A percentile compares a stretch with the other conserved stretches of the same genome.
Conservation (phyloP, 2,329 filamentous ascomycete genomes). For the Ophiosphaerella herpotricha region DNA sequence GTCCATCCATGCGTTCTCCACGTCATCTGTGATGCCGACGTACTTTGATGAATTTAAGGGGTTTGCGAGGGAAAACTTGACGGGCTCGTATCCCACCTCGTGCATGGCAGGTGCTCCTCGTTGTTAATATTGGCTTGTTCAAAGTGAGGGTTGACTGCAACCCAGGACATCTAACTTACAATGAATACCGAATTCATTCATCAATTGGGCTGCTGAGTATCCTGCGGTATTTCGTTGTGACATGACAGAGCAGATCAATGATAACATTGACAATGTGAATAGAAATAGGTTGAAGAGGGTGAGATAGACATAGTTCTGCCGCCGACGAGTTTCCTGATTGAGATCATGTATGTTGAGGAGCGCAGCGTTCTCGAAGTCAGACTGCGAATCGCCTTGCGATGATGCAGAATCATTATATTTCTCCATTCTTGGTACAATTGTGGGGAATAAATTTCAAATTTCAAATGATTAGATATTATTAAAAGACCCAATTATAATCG, state of each 20-base stretch:
- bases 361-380: conserved; percentile 34
- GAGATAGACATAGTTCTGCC: conserved; percentile 33
- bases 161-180: conserved; percentile 17
- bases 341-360: conserved; percentile 32
- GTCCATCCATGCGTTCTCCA: conserved; percentile 63
- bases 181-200: conserved; percentile 39
- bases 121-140: neutral
- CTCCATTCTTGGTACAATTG: conserved; percentile 22
- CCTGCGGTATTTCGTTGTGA: conserved; percentile 32
- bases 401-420: conserved; percentile 28
- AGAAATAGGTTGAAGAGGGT: conserved; percentile 41
- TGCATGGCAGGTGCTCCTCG: conserved; percentile 35
- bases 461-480: neutral
- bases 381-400: conserved; percentile 6
- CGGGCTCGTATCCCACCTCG: conserved; percentile 31
- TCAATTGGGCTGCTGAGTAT: conserved; percentile 32
- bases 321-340: conserved; percentile 26
- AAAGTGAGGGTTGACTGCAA: neutral
- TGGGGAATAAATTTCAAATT: no score
- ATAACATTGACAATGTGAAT: conserved; percentile 37
- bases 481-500: conserved; percentile 8
- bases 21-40: conserved; percentile 60
- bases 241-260: conserved; percentile 37
- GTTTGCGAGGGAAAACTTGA: conserved; percentile 33
- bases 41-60: conserved; percentile 48